A percentile compares a stretch with the other conserved stretches of the same genome.
These are phyloP conservation scores for Dothideomycetidae sp. DNA, from an alignment of 2,329 filamentous ascomycete species.

Conservation along the genomic window DNA sequence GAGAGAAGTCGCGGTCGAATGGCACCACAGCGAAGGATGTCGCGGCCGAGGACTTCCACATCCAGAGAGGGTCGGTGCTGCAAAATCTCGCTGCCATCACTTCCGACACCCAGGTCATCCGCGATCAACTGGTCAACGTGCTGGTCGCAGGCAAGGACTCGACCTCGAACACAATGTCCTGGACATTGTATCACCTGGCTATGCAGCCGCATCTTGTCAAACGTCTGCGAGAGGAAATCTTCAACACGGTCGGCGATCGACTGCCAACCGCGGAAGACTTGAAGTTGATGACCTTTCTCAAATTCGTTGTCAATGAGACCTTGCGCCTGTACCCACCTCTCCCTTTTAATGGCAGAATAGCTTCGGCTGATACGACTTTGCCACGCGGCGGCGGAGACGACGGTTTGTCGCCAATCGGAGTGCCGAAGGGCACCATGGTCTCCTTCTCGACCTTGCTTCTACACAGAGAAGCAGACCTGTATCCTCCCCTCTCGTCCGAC, in stretches of 20 bases:
- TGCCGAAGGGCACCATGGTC: not conserved
- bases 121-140: not conserved
- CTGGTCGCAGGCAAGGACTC: not conserved
- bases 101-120: not conserved
- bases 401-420: not conserved
- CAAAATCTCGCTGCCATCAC: not conserved
- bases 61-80: not conserved
- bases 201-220: not conserved
- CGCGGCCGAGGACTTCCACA: not conserved
- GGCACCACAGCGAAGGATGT: too few relatives aligned
- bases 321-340: not conserved
- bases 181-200: not conserved
- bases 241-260: not conserved
- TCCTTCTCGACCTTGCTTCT: conserved; percentile 1
- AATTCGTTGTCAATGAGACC: not conserved
- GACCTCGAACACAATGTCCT: not conserved
- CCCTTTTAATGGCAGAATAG: not conserved
- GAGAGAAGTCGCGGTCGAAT: too few relatives aligned
- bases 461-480: not conserved
- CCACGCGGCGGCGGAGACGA: conserved; percentile 3
- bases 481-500: not conserved
- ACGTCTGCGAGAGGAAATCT: not conserved
- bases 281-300: not conserved
- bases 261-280: not conserved
- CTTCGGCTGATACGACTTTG: not conserved